A percentile compares a stretch with the other conserved stretches of the same genome.
phyloP scores from a whole-genome alignment of 73 alveolate species.

The Stentor coeruleus region DNA sequence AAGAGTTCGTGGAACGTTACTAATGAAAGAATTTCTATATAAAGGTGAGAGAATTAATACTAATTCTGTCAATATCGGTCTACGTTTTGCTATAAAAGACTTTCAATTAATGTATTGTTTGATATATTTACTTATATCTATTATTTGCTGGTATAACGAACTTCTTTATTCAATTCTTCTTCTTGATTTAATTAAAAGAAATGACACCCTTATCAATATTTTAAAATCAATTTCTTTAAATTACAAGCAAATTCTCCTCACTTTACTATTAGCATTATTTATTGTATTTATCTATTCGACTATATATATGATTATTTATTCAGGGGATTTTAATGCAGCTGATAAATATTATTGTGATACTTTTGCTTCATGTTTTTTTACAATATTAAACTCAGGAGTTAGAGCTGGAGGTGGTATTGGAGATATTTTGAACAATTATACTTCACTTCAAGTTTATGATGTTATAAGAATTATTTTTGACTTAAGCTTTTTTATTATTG shows the following conservation, averaged over 20 bases:
- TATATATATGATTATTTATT: constrained; percentile 64
- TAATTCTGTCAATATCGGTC: not conserved
- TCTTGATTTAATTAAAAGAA: constrained; percentile 64
- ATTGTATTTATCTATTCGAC: constrained; percentile 76
- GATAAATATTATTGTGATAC: constrained; percentile 57
- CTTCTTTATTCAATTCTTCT: constrained; percentile 69
- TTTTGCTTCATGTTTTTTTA: constrained; percentile 60
- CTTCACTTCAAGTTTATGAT: constrained; percentile 27
- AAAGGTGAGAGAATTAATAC: too few species aligned
- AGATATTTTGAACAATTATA: constrained; percentile 37
- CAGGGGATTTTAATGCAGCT: constrained; percentile 60
- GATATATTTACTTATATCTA: not conserved
- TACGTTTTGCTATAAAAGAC: not conserved
- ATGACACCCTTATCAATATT: constrained; percentile 70
- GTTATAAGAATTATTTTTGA: constrained; percentile 55
- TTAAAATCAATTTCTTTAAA: constrained; percentile 76
- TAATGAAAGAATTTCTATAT: not conserved
- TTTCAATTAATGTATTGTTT: constrained; percentile 1
- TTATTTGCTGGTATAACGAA: constrained; percentile 21
- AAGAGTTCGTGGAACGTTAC: not conserved
- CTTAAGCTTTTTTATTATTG: constrained; percentile 50
- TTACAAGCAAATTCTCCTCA: constrained; percentile 68
- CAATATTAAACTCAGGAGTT: constrained; percentile 62
- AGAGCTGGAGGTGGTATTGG: constrained; percentile 88
- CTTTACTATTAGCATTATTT: constrained; percentile 74